Conservation (phyloP, 108 stramenopile genomes). For the Cylindrotheca closterium region DNA sequence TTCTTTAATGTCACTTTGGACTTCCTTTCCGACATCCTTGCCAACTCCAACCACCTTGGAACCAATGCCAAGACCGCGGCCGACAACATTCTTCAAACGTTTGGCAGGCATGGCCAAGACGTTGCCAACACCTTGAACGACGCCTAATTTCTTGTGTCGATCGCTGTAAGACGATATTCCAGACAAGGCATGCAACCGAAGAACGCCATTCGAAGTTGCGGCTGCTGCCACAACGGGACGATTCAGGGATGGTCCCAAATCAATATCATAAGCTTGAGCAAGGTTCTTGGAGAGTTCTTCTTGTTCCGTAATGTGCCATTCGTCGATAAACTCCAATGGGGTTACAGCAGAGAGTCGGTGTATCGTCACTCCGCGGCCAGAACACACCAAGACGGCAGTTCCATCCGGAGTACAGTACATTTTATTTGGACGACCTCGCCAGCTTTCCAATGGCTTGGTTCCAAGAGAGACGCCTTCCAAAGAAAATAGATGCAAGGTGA, state of each 20-base stretch:
- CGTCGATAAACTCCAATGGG: constrained; percentile 74
- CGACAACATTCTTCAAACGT: constrained; percentile 71
- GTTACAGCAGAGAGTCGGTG: constrained; percentile 73
- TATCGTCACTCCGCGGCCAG: constrained; percentile 71
- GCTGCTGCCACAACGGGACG: constrained; percentile 87
- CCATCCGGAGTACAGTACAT: constrained; percentile 75
- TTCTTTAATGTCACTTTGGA: constrained; percentile 53
- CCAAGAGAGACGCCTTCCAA: constrained; percentile 76
- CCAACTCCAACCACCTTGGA: constrained; percentile 67
- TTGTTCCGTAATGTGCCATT: constrained; percentile 75
- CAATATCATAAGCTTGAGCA: constrained; percentile 65
- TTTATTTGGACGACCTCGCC: constrained; percentile 70
- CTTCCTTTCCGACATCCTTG: constrained; percentile 80
- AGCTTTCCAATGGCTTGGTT: constrained; percentile 63
- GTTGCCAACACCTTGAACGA: constrained; percentile 58
- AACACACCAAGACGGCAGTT: constrained; percentile 78
- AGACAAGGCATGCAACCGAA: constrained; percentile 82
- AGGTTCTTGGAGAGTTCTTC: constrained; percentile 39
- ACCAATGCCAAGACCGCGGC: constrained; percentile 70
- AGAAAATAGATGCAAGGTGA: constrained; percentile 76
- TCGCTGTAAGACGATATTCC: constrained; percentile 84
- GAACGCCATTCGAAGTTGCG: constrained; percentile 74
- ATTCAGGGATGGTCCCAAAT: constrained; percentile 81
- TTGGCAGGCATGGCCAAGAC: constrained; percentile 72
- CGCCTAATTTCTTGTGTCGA: constrained; percentile 40